These are phyloP conservation scores for Nigrograna mackinnonii DNA, from an alignment of 2,329 filamentous ascomycete species.

Conservation along the genomic window DNA sequence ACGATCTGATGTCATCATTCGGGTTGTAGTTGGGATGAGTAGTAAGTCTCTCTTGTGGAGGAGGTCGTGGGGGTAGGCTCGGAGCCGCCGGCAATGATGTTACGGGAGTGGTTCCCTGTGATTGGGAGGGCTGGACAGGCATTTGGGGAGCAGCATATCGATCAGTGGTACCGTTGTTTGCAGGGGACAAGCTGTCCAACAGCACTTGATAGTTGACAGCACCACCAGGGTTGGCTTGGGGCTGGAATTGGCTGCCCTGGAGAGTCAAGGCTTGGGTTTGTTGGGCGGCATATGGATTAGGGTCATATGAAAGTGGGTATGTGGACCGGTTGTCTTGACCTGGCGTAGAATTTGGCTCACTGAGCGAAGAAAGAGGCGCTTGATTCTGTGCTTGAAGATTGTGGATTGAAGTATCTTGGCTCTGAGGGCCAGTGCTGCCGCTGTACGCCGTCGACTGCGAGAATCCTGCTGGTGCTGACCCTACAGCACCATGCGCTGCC, in stretches of 20 bases:
- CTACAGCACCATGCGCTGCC: conserved; percentile 25
- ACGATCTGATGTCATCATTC: conserved; percentile 53
- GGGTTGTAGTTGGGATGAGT: conserved; percentile 53
- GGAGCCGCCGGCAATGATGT: conserved; percentile 43
- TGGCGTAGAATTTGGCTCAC: conserved; percentile 37
- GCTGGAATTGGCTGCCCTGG: conserved; percentile 28
- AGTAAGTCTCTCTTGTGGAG: conserved; percentile 52
- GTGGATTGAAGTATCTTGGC: conserved; percentile 43
- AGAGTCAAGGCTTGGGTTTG: conserved; percentile 31
- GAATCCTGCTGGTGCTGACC: conserved; percentile 22
- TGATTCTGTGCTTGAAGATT: conserved; percentile 35
- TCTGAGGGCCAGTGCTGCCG: conserved; percentile 30
- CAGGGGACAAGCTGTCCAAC: conserved; percentile 47
- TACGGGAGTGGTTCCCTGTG: conserved; percentile 37
- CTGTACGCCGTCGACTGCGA: conserved; percentile 28
- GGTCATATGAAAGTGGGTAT: conserved; percentile 36
- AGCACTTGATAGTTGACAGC: conserved; percentile 51
- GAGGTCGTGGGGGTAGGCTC: conserved; percentile 51
- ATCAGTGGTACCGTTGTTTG: conserved; percentile 29
- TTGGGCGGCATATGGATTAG: conserved; percentile 35
- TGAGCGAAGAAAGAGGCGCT: conserved; percentile 22
- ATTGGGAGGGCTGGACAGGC: conserved; percentile 28
- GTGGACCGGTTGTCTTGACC: conserved; percentile 31
- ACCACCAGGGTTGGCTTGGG: conserved; percentile 27
- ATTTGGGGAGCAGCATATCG: conserved; percentile 39